Evolutionary conservation across 129 eudicot species (phyloP).

Genomic region (Scalesia atractyloides): DNA sequence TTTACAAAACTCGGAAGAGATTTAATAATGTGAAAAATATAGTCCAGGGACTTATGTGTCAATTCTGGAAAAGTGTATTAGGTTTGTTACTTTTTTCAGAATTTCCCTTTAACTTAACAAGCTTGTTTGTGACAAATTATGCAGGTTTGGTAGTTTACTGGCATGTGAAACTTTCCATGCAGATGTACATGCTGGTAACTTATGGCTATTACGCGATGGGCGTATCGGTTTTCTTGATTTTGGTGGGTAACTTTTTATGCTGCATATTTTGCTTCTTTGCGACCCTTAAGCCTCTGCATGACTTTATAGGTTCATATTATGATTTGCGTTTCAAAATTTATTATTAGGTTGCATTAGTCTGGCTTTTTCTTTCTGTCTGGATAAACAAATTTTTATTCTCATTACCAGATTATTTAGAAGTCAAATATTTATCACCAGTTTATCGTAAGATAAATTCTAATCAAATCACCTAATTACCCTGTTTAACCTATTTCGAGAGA

Average conservation of each 20-base stretch:
- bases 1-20: not conserved
- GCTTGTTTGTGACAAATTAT: slow-evolving; percentile 17
- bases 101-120: not conserved
- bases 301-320: slow-evolving; percentile 11
- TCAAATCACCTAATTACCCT: not conserved
- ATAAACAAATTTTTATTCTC: not conserved
- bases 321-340: not conserved
- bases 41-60: not conserved
- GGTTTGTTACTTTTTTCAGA: not conserved
- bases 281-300: slow-evolving; percentile 17
- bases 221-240: slow-evolving; percentile 97
- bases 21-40: not conserved
- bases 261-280: slow-evolving; percentile 6
- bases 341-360: not conserved
- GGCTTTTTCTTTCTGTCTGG: not conserved
- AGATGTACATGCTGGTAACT: slow-evolving; percentile 97
- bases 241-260: slow-evolving; percentile 45
- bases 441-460: not conserved
- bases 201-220: slow-evolving; percentile 95
- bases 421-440: not conserved
- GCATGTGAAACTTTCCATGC: slow-evolving; percentile 92
- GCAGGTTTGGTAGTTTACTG: slow-evolving; percentile 98
- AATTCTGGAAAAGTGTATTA: not conserved
- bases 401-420: not conserved
- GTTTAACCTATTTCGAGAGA: not conserved